These are phyloP conservation scores for Neonectria sp. DNA, from an alignment of 2,329 filamentous ascomycete species.

Conservation along the genomic window DNA sequence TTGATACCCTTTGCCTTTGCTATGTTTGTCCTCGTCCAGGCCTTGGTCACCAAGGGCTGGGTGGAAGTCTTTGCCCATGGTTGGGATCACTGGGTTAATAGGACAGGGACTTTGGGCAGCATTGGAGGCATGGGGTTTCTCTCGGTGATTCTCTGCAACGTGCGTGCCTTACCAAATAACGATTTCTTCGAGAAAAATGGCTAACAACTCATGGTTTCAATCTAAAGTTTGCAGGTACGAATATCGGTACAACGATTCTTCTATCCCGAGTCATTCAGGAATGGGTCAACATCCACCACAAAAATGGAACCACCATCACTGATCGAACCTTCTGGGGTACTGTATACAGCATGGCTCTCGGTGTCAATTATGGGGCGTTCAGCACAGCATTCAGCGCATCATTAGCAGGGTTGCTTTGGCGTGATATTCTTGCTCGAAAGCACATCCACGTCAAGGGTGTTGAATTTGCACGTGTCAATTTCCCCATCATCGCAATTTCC, in stretches of 20 bases:
- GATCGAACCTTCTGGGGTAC: conserved; percentile 81
- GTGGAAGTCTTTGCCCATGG: conserved; percentile 80
- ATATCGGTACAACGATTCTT: conserved; percentile 83
- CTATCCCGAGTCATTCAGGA: conserved; percentile 79
- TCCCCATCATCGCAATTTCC: conserved; percentile 78
- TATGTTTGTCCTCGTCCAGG: conserved; percentile 84
- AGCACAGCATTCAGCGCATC: conserved; percentile 81
- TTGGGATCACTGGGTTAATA: conserved; percentile 81
- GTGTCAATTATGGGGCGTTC: conserved; percentile 83
- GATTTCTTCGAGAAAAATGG: neutral
- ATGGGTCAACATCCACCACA: conserved; percentile 73
- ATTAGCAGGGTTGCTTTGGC: conserved; percentile 79
- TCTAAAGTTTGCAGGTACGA: conserved; percentile 80
- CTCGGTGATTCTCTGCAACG: conserved; percentile 80
- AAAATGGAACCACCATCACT: conserved; percentile 64
- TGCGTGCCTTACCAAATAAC: conserved; percentile 58
- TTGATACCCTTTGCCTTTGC: conserved; percentile 80
- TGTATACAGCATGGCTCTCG: conserved; percentile 81
- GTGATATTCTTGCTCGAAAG: conserved; percentile 78
- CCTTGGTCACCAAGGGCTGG: conserved; percentile 81
- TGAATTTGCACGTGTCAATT: conserved; percentile 78
- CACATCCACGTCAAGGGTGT: conserved; percentile 75
- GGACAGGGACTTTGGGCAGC: conserved; percentile 77
- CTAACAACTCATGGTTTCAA: conserved; percentile 7
- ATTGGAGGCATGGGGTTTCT: conserved; percentile 83